These are phyloP conservation scores for Gamarada debralockiae DNA, from an alignment of 495 filamentous ascomycete species.

Conservation along the genomic window DNA sequence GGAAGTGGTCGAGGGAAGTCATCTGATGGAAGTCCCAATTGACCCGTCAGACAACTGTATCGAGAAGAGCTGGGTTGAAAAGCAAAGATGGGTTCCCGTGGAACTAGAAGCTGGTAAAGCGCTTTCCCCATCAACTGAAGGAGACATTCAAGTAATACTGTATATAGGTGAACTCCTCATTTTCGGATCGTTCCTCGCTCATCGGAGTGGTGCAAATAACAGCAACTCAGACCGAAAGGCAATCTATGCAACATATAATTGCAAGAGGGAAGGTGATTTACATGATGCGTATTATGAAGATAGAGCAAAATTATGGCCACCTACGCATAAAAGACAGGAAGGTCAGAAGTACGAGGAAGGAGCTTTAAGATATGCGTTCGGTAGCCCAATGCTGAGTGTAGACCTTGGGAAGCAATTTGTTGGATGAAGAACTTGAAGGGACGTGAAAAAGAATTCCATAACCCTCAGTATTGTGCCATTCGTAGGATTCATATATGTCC, in stretches of 20 bases:
- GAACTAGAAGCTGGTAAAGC: slow-evolving; percentile 34
- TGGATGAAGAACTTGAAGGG: too few relatives aligned
- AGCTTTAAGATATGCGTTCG: slow-evolving; percentile 35
- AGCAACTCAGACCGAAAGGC: slow-evolving; percentile 35
- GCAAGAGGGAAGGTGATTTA: slow-evolving; percentile 36
- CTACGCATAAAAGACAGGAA: slow-evolving; percentile 39
- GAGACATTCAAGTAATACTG: not conserved
- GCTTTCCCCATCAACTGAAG: not conserved
- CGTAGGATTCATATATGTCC: too few relatives aligned
- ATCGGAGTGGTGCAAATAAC: slow-evolving; percentile 38
- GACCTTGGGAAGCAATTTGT: slow-evolving; percentile 24
- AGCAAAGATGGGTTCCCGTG: slow-evolving; percentile 37
- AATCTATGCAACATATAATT: slow-evolving; percentile 45
- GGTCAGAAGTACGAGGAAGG: slow-evolving; percentile 38
- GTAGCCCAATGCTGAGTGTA: slow-evolving; percentile 39
- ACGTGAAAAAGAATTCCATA: too few relatives aligned
- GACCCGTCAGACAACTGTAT: slow-evolving; percentile 36
- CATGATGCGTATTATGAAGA: slow-evolving; percentile 42
- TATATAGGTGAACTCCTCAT: slow-evolving; percentile 40
- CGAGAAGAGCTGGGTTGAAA: slow-evolving; percentile 33
- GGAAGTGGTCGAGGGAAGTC: slow-evolving; percentile 40
- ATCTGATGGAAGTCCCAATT: slow-evolving; percentile 36
- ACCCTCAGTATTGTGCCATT: too few relatives aligned
- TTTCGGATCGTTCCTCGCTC: slow-evolving; percentile 42
- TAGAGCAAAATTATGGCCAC: slow-evolving; percentile 36